A percentile compares a stretch with the other conserved stretches of the same genome.
Conservation (phyloP, 192 early-diverging fungal species). For the Dispira simplex region DNA sequence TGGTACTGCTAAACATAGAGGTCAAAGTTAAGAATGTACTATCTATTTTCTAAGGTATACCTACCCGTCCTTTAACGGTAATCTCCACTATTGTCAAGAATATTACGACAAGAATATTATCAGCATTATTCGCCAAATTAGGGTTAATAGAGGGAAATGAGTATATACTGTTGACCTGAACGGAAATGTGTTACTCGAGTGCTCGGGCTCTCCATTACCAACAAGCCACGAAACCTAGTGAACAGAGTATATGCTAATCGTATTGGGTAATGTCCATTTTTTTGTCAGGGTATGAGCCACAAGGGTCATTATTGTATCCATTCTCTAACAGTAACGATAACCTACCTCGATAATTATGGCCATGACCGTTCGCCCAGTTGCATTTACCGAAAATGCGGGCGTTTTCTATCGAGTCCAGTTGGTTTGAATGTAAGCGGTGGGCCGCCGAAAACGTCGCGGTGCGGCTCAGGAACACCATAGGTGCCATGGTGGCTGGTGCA, state of each 20-base stretch:
- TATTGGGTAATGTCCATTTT: background rate
- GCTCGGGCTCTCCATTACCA: background rate
- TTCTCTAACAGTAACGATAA: no score
- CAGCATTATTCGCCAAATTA: background rate
- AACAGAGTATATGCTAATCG: background rate
- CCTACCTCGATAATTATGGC: conserved; percentile 77
- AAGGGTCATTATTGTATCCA: no score
- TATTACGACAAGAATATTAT: background rate
- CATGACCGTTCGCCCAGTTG: conserved; percentile 69
- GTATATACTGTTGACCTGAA: background rate
- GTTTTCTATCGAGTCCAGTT: conserved; percentile 61
- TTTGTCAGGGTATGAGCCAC: no score
- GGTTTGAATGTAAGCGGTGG: conserved; percentile 68
- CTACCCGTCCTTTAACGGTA: conserved; percentile 49
- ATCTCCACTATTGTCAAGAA: conserved; percentile 37
- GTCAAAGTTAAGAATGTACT: no score
- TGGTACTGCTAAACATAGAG: no score
- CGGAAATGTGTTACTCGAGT: background rate
- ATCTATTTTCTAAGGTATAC: background rate
- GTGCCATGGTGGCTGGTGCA: conserved; percentile 10
- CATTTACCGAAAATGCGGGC: conserved; percentile 70
- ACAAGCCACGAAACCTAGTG: background rate
- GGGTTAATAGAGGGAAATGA: background rate
- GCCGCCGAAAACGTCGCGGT: conserved; percentile 76
- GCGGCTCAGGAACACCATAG: conserved; percentile 55